Conservation (phyloP, 1,284 basidiomycete genomes). For the Ceratobasidium sp. region DNA sequence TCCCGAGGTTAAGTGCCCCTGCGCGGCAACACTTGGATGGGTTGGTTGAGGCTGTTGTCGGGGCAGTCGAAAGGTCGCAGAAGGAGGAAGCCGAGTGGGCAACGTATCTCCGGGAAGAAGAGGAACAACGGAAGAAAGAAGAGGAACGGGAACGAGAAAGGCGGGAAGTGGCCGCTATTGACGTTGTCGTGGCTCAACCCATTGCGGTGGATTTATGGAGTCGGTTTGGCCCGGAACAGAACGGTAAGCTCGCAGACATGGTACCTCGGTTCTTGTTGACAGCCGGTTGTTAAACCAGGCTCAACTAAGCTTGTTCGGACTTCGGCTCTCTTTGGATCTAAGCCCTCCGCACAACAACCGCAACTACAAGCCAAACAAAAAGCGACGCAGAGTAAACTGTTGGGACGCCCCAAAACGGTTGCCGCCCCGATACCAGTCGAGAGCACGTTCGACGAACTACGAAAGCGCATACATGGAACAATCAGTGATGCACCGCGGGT, state of each 20-base stretch:
- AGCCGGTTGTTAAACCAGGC: not conserved
- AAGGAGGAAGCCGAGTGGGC: conserved; percentile 13
- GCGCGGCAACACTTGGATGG: conserved; percentile 17
- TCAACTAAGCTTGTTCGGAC: conserved; percentile 4
- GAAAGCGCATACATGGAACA: conserved; percentile 38
- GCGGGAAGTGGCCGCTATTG: not conserved
- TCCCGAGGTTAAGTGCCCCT: conserved; percentile 36
- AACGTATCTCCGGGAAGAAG: conserved; percentile 1
- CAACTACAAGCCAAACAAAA: conserved; percentile 26
- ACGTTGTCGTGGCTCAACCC: not conserved
- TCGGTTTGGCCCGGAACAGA: not conserved
- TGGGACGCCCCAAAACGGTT: not conserved
- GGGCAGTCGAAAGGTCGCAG: conserved; percentile 1
- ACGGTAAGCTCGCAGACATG: not conserved
- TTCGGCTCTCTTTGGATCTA: conserved; percentile 41
- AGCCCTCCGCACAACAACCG: not conserved
- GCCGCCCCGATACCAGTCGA: not conserved
- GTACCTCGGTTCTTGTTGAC: not conserved
- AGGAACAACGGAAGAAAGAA: not conserved
- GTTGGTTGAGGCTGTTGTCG: conserved; percentile 25
- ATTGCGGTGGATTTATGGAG: conserved; percentile 28
- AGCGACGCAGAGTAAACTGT: conserved; percentile 31
- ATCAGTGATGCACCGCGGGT: conserved; percentile 34
- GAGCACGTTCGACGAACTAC: conserved; percentile 23
- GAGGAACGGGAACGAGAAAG: not conserved